phyloP scores from a whole-genome alignment of 345 rosid species.

The Salix exigua region DNA sequence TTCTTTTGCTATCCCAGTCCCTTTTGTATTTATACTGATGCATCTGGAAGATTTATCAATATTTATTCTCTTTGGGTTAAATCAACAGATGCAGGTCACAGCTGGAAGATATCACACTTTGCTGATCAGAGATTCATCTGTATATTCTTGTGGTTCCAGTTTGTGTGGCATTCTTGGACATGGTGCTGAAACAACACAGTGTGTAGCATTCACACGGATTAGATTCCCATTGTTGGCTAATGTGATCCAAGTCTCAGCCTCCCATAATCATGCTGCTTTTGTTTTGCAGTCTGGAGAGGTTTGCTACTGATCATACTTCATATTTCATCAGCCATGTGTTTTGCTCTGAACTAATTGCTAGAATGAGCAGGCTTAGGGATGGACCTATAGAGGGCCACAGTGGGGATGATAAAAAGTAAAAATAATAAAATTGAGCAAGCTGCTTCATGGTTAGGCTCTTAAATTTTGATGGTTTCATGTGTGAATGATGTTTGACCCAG shows the following conservation, averaged over 20 bases:
- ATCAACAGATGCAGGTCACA: slow-evolving; percentile 85
- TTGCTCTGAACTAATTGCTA: not conserved
- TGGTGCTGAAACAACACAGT: slow-evolving; percentile 87
- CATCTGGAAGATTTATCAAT: slow-evolving; percentile 6
- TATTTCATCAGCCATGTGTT: not conserved
- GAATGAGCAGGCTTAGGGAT: not conserved
- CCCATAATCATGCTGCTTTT: slow-evolving; percentile 88
- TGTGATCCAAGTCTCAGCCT: slow-evolving; percentile 85
- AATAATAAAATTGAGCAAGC: not conserved
- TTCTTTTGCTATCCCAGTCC: not conserved
- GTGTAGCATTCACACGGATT: slow-evolving; percentile 71
- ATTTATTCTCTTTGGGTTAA: slow-evolving; percentile 8
- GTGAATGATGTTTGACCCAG: not conserved
- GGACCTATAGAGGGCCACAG: not conserved
- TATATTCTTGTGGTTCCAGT: slow-evolving; percentile 90
- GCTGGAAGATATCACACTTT: slow-evolving; percentile 90
- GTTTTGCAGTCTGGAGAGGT: slow-evolving; percentile 90
- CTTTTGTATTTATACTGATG: not conserved
- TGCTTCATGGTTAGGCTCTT: not conserved
- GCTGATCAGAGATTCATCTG: slow-evolving; percentile 74
- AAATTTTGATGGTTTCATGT: not conserved
- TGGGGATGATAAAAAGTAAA: not conserved
- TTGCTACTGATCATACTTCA: slow-evolving; percentile 18
- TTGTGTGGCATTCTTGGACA: slow-evolving; percentile 91
- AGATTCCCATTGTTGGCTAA: slow-evolving; percentile 54